Base-by-base conservation (phyloP, 176 grass and related monocot genomes). In the Cymbopogon citratus region DNA sequence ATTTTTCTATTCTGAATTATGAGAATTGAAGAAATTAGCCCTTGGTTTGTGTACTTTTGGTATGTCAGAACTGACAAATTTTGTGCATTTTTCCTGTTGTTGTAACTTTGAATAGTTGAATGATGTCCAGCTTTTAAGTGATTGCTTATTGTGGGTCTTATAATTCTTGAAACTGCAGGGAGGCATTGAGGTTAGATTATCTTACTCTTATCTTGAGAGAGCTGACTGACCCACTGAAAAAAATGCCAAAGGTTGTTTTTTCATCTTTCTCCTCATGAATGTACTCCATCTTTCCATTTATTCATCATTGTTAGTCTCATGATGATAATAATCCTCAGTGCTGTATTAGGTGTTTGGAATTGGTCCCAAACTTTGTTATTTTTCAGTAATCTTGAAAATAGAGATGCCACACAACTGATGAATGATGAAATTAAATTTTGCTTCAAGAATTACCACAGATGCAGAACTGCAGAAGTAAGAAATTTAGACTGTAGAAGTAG, bases 101-200 rank as follows among this genome's bases (percentile, higher is more conserved):
- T 82, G 23, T 43, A 51, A 63, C 3, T 85, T 56, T 38, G n/a
- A 80, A 69, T 54, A 54, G 12, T 25, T 72, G 18, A 83, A 45
- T 65, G 56, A 38, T 56, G 25, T 33, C 31, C 68, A 43, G 39
- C 46, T 69, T 71, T 18, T 56, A 52, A 46, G 12, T 66, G 43
- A 36, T 57, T 25, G 36, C 46, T 74, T 73, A 48, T 73, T 71
- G 9, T 54, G 56, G 36, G 6, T 59, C 31, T 19, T n/a, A 18
- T 82, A 66, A 82, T 78, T 51, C 39, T 78, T 91, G 72, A 54
- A 63, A 71, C 13, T 80, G 39, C 82, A 99, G 97, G 87, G 97
- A 91, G 66, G 76, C 89, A 13, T 89, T 99, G 87, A 90, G 97
- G 76, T 38, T 93, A 18, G 93, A 99, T 83, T 96, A 93, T 84